Evolutionary conservation across 192 early-diverging fungal species (phyloP), one percentile per base, ranked within the genome.

Genomic region (Phycomyces blakesleeanus): DNA sequence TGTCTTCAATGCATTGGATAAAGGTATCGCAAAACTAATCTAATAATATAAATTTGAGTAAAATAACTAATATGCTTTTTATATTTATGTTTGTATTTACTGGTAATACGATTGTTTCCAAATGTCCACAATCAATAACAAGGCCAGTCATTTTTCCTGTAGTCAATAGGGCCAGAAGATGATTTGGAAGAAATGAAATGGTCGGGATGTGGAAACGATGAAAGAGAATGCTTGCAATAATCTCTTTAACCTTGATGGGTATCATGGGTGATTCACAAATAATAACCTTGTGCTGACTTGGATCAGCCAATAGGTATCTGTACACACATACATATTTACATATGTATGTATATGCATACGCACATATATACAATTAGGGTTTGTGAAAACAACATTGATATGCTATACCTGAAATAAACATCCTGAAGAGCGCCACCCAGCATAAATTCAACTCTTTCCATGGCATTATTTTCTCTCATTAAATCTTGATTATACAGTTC

Each of bases 61-160:
- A 3, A 12, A 3, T 18, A 3, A 47, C 18, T 3, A 47, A 52
- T 9, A 21, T 42, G n/a, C 22, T 78, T 58, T n/a, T n/a, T n/a
- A n/a, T n/a, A n/a, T n/a, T n/a, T n/a, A n/a, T n/a, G n/a, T n/a
- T n/a, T n/a, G n/a, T n/a, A n/a, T n/a, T n/a, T 79, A 96, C 93
- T 29, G 93, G 93, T 44, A 91, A 60, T 3, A 91, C 89, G 6
- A 84, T 83, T 7, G 88, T 86, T 44, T 85, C 84, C 16, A 92
- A 69, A 62, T 91, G 81, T 0, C 93, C 95, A 64, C 87, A 89
- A 70, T 97, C 93, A 18, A 97, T 78, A 0, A 97, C 93, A 56
- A 97, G 73, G 1, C 95, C 95, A 6, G 84, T 86, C 8, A 83
- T 82, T 15, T 73, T 66, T 7, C 95, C 95, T 12, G 86, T 84